phyloP scores from a whole-genome alignment of 176 grass and related monocot species.

The Saccharum officinarum region DNA sequence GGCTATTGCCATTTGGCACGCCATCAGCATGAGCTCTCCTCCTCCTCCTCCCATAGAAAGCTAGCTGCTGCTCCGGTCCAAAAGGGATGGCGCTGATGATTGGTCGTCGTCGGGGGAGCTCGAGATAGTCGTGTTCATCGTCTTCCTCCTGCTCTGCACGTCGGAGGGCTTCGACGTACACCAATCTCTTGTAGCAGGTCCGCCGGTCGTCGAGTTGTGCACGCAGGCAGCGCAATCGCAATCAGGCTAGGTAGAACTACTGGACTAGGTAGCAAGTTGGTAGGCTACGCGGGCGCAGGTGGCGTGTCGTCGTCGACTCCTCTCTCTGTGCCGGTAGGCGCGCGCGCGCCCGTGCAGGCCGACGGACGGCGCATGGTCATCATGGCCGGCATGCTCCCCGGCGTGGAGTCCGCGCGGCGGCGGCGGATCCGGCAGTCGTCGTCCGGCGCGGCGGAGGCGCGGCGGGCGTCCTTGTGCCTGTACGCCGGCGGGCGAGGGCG shows the following conservation, averaged over 20 bases:
- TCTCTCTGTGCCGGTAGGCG: neutral
- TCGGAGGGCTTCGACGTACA: slow-evolving; percentile 35
- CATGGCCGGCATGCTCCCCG: slow-evolving; percentile 88
- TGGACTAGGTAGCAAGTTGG: neutral
- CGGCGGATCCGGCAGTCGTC: slow-evolving; percentile 28
- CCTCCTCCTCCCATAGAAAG: neutral
- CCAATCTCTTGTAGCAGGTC: neutral
- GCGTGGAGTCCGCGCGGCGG: slow-evolving; percentile 68
- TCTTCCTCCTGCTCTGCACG: slow-evolving; percentile 29
- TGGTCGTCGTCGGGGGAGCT: neutral
- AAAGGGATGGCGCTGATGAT: neutral
- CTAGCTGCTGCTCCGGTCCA: neutral
- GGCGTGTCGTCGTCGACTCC: neutral
- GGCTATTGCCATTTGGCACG: slow-evolving; percentile 32
- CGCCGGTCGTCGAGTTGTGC: neutral
- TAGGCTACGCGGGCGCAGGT: neutral
- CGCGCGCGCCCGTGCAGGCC: neutral
- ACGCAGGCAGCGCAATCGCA: neutral
- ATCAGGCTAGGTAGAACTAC: neutral
- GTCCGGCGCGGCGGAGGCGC: neutral
- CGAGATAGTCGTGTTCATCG: slow-evolving; percentile 1
- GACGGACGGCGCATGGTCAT: slow-evolving; percentile 33
- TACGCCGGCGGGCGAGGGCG: slow-evolving; percentile 4
- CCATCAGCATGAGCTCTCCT: slow-evolving; percentile 10
- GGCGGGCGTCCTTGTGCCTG: slow-evolving; percentile 34